A percentile compares a stretch with the other conserved stretches of the same genome.
Conservation (phyloP, 305 asterid species). For the Solanum hybrid region DNA sequence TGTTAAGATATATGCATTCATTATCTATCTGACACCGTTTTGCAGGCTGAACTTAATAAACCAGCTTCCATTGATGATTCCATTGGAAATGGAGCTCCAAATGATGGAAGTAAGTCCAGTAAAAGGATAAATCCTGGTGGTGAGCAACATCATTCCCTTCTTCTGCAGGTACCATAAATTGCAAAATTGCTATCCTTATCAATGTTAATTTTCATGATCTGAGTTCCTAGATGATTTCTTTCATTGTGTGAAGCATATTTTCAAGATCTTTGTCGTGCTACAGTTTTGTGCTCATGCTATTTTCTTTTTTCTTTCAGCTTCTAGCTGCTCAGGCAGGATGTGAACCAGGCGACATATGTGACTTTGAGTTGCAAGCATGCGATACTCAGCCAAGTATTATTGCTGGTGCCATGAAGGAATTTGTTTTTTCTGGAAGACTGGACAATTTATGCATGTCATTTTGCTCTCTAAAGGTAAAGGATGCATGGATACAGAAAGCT, state of each 20-base stretch:
- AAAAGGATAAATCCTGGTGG: constrained; percentile 18
- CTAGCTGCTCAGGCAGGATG: constrained; percentile 64
- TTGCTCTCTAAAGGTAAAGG: constrained; percentile 75
- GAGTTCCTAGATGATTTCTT: background rate
- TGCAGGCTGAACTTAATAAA: constrained; percentile 79
- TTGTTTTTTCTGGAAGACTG: constrained; percentile 84
- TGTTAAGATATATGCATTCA: background rate
- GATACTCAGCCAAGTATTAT: constrained; percentile 87
- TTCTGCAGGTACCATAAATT: constrained; percentile 49
- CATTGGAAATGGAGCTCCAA: constrained; percentile 27
- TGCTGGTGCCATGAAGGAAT: constrained; percentile 89
- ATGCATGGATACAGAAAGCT: background rate
- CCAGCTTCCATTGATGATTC: constrained; percentile 40
- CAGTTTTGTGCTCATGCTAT: background rate
- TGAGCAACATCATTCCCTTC: constrained; percentile 72
- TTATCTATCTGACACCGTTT: background rate
- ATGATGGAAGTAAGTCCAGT: constrained; percentile 29
- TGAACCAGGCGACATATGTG: constrained; percentile 71
- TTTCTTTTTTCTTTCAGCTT: background rate
- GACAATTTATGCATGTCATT: constrained; percentile 96
- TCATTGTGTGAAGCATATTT: background rate
- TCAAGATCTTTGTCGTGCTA: background rate
- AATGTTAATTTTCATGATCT: background rate
- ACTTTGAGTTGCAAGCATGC: constrained; percentile 91
- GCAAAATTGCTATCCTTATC: background rate